Base-by-base conservation (phyloP, 257 asterid genomes). In the Oldenlandia corymbosa region DNA sequence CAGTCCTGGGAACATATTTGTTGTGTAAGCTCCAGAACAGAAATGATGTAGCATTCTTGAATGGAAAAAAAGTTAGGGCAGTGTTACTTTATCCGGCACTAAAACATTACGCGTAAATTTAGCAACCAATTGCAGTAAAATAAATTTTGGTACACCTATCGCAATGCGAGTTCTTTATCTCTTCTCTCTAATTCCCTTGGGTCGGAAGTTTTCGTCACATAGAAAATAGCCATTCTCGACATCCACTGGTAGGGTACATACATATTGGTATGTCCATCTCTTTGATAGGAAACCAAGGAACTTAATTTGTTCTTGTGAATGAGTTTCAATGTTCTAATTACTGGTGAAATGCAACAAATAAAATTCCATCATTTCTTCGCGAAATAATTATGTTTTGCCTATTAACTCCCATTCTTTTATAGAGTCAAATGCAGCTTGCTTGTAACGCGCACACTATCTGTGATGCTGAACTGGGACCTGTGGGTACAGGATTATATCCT, bases 361-460 rank as follows among this genome's bases (percentile, higher is more conserved):
- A 31, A 14, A 9, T 23, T 45, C 45, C 18, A n/a, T 27, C 55
- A 8, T 12, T 20, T 61, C 17, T 27, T 28, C 28, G 17, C 7
- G 20, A 8, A 42, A 45, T 23, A 42, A 43, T 26, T 49, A 24
- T 28, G 18, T 26, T 28, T 7, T 60, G 14, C 20, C 8, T 18
- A 42, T 47, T 36, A 61, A 43, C 14, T 61, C 17, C 32, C 17
- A 28, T 41, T 23, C 30, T 32, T 58, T 26, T 37, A 45, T 45
- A 60, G 36, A 34, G 32, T 57, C 34, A 66, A 54, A 5, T 72
- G 78, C 84, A 93, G 99, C 77, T 93, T 73, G 92, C 99, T 32
- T 93, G 99, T 90, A 93, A 93, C 80, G 99, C 99, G 26, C 99
- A 93, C 81, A 82, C 95, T 48, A 84, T 93, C 64, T 90, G 96